These are phyloP conservation scores for Gnaphalium uliginosum DNA, from an alignment of 129 eudicot genomes.

Conservation along the genomic window DNA sequence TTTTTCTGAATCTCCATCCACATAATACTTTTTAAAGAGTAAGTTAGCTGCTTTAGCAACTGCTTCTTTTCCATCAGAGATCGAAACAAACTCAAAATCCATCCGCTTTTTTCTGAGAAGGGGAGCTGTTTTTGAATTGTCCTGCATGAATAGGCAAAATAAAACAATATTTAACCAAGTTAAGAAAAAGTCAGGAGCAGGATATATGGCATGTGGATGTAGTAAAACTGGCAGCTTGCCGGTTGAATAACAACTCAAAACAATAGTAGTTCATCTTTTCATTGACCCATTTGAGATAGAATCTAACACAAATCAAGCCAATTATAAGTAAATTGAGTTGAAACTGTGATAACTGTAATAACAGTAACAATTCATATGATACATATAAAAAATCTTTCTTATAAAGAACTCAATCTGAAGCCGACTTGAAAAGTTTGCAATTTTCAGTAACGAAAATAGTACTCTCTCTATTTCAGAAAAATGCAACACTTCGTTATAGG, in stretches of 20 bases:
- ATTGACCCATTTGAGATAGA: neutral
- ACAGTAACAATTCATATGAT: neutral
- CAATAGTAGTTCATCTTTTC: neutral
- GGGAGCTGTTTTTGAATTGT: conserved; percentile 25
- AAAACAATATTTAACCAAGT: neutral
- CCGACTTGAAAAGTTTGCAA: neutral
- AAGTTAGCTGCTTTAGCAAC: conserved; percentile 77
- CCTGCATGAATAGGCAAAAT: conserved; percentile 45
- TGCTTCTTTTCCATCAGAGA: conserved; percentile 75
- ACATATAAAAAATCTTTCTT: neutral
- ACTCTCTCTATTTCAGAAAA: neutral
- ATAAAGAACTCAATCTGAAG: neutral
- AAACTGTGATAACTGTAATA: neutral
- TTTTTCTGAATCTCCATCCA: conserved; percentile 36
- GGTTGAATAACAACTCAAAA: neutral
- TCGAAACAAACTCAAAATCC: conserved; percentile 62
- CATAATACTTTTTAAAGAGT: conserved; percentile 60
- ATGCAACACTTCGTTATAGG: neutral
- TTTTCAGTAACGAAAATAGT: neutral
- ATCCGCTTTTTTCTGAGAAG: conserved; percentile 33
- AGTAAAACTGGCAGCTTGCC: neutral
- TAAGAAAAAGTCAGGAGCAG: neutral
- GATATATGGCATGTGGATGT: neutral
- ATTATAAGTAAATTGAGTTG: neutral
- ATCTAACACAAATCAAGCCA: neutral